Percentiles rank a stretch among this genome's conserved stretches.
Conservation (phyloP, 352 stramenopile species). For the Blastocystis sp. region DNA sequence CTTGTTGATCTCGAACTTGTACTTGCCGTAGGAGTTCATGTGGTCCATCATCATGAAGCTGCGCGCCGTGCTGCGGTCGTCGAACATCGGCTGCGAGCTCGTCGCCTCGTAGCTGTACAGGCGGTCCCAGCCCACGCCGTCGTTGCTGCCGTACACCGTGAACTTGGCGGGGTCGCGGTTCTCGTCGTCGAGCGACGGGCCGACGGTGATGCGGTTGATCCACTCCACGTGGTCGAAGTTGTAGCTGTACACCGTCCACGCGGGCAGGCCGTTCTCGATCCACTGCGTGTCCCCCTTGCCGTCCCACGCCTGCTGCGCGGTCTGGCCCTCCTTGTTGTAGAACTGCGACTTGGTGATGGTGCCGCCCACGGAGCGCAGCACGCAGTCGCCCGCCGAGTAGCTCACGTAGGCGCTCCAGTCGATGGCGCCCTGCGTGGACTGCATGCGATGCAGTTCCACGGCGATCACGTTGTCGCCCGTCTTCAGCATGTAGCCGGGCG, state of each 20-base stretch:
- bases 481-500: slow-evolving; percentile 42
- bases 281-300: slow-evolving; percentile 37
- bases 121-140: slow-evolving; percentile 37
- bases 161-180: slow-evolving; percentile 45
- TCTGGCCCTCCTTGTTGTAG: slow-evolving; percentile 63
- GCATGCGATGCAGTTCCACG: slow-evolving; percentile 49
- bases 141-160: slow-evolving; percentile 54
- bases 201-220: slow-evolving; percentile 36
- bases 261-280: slow-evolving; percentile 65
- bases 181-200: slow-evolving; percentile 27
- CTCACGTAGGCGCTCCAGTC: slow-evolving; percentile 37
- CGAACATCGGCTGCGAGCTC: slow-evolving; percentile 1
- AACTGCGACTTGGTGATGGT: slow-evolving; percentile 56
- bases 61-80: not conserved
- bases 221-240: slow-evolving; percentile 67
- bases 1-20: slow-evolving; percentile 39
- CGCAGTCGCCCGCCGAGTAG: slow-evolving; percentile 41
- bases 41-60: slow-evolving; percentile 67
- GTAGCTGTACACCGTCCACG: slow-evolving; percentile 60
- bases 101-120: slow-evolving; percentile 11
- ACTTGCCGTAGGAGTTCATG: slow-evolving; percentile 64
- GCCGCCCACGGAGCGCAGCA: slow-evolving; percentile 22
- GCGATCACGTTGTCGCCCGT: slow-evolving; percentile 62
- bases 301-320: slow-evolving; percentile 59
- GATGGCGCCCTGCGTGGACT: not conserved